Base-by-base conservation (phyloP, 1,284 basidiomycete species). In the Pseudozyma sp. region DNA sequence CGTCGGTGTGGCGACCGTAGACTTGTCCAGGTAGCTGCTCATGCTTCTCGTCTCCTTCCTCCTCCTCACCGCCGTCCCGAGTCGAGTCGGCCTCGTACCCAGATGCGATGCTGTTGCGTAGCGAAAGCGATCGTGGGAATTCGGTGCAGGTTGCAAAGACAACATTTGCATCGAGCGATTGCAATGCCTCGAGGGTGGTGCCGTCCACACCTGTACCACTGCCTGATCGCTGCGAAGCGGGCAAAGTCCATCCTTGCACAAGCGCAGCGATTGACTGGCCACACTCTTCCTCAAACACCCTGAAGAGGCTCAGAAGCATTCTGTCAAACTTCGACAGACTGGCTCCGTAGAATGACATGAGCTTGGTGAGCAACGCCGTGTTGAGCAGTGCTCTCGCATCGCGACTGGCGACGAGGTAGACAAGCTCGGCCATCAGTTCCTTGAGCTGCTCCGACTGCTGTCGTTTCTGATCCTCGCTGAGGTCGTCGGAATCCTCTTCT, bases 301-400 rank as follows among this genome's bases (percentile, higher is more conserved):
- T 88, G 86, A 96, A 92, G 48, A 95, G 89, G 1, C 89, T 88
- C 3, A 95, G 85, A 1, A 97, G 85, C 51, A 87, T 87, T 16
- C 88, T 87, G 82, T 97, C 95, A 0, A 90, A 79, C 0, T 67
- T 60, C 0, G 89, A 89, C 36, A 92, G 84, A 0, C 91, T 91
- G 1, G 92, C 94, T 5, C 88, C 86, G 83, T 97, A 97, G 1
- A 94, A 86, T 8, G 86, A 86, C 36, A 92, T 85, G 34, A 96
- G 87, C 1, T 93, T 92, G 57, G 92, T 90, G 52, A 95, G 86
- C 74, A 94, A 92, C 10, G 90, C 91, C 1, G 91, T 88, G 81
- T 95, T 93, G 78, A 92, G 93, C 1, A 93, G 91, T 76, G 93
- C 93, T 18, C 88, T 86, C 0, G 93, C 91, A 78, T 93, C 90